Conservation (phyloP, 2,329 filamentous ascomycete genomes). For the Cladobotryum mycophilum region DNA sequence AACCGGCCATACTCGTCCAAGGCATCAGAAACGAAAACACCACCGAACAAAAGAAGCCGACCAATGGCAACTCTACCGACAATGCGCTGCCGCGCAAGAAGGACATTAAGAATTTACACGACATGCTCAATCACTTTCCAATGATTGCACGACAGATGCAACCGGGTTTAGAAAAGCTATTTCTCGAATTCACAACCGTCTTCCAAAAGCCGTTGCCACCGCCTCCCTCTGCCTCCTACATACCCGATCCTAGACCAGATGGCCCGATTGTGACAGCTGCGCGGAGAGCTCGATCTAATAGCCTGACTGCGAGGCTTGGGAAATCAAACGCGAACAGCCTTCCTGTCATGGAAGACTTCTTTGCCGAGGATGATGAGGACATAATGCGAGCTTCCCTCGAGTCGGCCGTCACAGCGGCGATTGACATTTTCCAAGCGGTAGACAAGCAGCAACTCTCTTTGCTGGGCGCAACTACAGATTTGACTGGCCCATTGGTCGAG, state of each 20-base stretch:
- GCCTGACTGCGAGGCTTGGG: slow-evolving; percentile 30
- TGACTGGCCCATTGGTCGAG: slow-evolving; percentile 89
- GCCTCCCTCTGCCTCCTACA: slow-evolving; percentile 56
- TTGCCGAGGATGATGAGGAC: slow-evolving; percentile 85
- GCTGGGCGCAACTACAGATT: slow-evolving; percentile 83
- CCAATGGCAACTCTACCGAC: slow-evolving; percentile 36
- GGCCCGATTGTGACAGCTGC: slow-evolving; percentile 50
- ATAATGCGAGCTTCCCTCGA: slow-evolving; percentile 84
- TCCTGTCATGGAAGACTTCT: slow-evolving; percentile 57
- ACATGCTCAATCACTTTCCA: slow-evolving; percentile 84
- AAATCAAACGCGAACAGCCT: slow-evolving; percentile 29
- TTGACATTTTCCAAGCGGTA: slow-evolving; percentile 91
- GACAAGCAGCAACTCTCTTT: slow-evolving; percentile 93
- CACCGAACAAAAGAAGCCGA: slow-evolving; percentile 30
- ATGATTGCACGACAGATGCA: slow-evolving; percentile 98
- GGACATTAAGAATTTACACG: slow-evolving; percentile 83
- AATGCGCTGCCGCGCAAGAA: slow-evolving; percentile 59
- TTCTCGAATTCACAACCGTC: slow-evolving; percentile 80
- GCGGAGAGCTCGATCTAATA: slow-evolving; percentile 50
- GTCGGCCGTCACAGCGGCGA: slow-evolving; percentile 85
- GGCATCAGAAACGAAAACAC: slow-evolving; percentile 34
- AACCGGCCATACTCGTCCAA: slow-evolving; percentile 55
- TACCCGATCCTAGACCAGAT: slow-evolving; percentile 53
- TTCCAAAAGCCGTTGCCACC: slow-evolving; percentile 80
- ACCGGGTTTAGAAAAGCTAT: slow-evolving; percentile 78